These are phyloP conservation scores for Colletotrichum australisinense DNA, from an alignment of 2,329 filamentous ascomycete species.

Conservation along the genomic window DNA sequence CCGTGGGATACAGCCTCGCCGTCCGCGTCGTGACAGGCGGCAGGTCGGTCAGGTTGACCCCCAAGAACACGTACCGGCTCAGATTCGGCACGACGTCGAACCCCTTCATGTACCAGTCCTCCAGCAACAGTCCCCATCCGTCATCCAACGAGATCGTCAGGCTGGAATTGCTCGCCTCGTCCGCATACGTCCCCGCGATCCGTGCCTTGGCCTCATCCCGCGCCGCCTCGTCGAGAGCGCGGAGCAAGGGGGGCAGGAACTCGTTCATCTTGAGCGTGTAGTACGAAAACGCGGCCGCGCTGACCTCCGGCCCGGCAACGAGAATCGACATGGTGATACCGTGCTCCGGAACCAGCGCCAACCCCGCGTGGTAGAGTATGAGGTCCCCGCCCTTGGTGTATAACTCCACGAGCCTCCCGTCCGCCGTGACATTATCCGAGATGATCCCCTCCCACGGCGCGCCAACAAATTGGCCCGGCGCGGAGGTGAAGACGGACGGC, in stretches of 20 bases:
- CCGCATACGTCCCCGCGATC: constrained; percentile 52
- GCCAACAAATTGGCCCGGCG: constrained; percentile 51
- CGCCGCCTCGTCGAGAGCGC: constrained; percentile 55
- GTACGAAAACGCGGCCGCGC: constrained; percentile 24
- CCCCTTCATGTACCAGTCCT: constrained; percentile 52
- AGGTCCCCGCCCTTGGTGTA: constrained; percentile 60
- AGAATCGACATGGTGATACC: constrained; percentile 55
- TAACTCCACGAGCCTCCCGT: constrained; percentile 55
- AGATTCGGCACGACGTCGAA: constrained; percentile 53
- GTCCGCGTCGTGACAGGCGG: constrained; percentile 15
- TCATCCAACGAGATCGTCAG: constrained; percentile 51
- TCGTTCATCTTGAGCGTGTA: constrained; percentile 14
- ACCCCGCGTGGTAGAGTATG: constrained; percentile 51
- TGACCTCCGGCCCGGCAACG: constrained; percentile 43
- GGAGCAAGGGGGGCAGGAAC: constrained; percentile 49
- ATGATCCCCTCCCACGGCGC: constrained; percentile 61
- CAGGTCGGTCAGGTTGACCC: constrained; percentile 10
- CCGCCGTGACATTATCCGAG: constrained; percentile 47
- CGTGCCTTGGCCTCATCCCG: constrained; percentile 46
- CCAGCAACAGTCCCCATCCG: constrained; percentile 52
- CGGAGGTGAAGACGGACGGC: constrained; percentile 51
- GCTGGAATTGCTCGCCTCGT: constrained; percentile 51
- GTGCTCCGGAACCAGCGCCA: constrained; percentile 59
- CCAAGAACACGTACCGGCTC: constrained; percentile 38
- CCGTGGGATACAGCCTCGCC: constrained; percentile 38